phyloP scores from a whole-genome alignment of 176 grass and related monocot genomes.

The Ensete ventricosum region DNA sequence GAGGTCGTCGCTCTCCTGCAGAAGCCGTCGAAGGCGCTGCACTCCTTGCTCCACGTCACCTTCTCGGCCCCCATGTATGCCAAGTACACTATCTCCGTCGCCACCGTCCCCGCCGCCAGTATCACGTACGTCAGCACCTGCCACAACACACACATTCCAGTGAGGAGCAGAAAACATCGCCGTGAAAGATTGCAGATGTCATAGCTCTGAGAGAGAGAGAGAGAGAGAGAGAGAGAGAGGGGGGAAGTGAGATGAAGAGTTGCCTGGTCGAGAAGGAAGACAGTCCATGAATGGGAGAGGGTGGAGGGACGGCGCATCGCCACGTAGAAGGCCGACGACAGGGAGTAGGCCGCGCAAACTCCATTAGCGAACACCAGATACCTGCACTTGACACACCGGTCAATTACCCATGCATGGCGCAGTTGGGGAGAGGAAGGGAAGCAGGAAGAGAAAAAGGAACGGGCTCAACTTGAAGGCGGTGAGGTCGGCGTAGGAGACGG shows the following conservation, averaged over 20 bases:
- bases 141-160: too few species aligned
- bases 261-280: constrained; percentile 91
- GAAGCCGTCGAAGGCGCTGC: constrained; percentile 62
- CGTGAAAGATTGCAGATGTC: too few species aligned
- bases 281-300: constrained; percentile 46
- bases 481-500: constrained; percentile 76
- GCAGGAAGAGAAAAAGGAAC: background rate
- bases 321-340: constrained; percentile 54
- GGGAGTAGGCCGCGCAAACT: constrained; percentile 71
- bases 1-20: constrained; percentile 60
- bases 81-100: constrained; percentile 69
- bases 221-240: background rate
- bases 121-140: constrained; percentile 86
- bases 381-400: constrained; percentile 15
- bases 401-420: too few species aligned
- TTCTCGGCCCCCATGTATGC: constrained; percentile 82
- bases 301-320: constrained; percentile 43
- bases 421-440: too few species aligned
- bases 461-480: constrained; percentile 59
- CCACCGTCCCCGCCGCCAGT: constrained; percentile 59
- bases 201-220: background rate
- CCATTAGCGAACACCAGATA: constrained; percentile 82
- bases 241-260: background rate
- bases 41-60: constrained; percentile 89
- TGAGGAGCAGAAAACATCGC: too few species aligned